Base-by-base conservation (phyloP, 2,329 filamentous ascomycete species). In the Fusarium papillatum region DNA sequence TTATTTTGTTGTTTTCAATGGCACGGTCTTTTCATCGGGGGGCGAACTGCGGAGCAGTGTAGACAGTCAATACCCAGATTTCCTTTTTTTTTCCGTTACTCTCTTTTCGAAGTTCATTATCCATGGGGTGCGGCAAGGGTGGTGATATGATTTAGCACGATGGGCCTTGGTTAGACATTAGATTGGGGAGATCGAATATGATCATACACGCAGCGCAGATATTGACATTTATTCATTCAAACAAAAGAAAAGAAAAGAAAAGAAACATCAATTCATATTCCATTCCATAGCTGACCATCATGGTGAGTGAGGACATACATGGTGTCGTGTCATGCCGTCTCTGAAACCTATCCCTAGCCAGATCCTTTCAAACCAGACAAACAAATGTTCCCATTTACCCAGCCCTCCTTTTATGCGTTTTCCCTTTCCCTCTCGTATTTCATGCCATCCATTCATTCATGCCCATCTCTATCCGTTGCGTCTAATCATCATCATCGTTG, bases 371-470 rank as follows among this genome's bases (percentile, higher is more conserved):
- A 62, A 66, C 73, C 68, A 73, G 68, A 72, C 73, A 63, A 63
- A 63, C 61, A 66, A 73, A 77, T 78, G 72, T 64, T 73, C 64
- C 76, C 66, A 69, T 73, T 76, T 89, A 91, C 67, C 91, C 93
- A 80, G 87, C 85, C 46, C 83, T 90, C 64, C 43, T 84, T 92
- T 14, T 82, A 86, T 80, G 90, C 50, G 90, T 93, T 77, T 91
- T 86, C 77, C 91, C 43, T 26, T 39, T 64, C 34, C 41, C 48
- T 50, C 29, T 93, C 29, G 83, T 69, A n/a, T 50, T 61, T 65
- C 43, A 11, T 34, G 34, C 39, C 26, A 85, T 85, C 43, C 83
- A 90, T 34, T 34, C 50, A 57, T 57, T 34, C 26, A 55, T 55
- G 26, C 50, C 50, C 2, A 55, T 55, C 16, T 6, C 50, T 57